phyloP scores from a whole-genome alignment of 305 asterid species.

The Fraxinus velutina region DNA sequence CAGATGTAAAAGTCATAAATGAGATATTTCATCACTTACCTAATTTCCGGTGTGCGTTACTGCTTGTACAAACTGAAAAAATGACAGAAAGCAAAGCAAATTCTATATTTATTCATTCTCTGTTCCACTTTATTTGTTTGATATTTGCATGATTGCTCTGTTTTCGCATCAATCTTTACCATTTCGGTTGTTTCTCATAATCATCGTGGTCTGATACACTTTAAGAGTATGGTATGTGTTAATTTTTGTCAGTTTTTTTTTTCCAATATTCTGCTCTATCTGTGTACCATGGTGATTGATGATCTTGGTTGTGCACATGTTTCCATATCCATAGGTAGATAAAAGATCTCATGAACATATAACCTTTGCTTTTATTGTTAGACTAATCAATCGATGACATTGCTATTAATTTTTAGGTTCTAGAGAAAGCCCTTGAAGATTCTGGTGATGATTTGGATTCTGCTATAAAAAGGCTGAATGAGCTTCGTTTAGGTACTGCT shows the following conservation, averaged over 20 bases:
- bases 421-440: conserved; percentile 73
- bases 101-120: neutral
- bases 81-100: neutral
- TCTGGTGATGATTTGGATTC: conserved; percentile 72
- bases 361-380: conserved; percentile 1
- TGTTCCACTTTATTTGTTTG: neutral
- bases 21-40: conserved; percentile 15
- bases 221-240: conserved; percentile 24
- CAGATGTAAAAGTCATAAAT: neutral
- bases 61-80: neutral
- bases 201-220: neutral
- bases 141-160: conserved; percentile 3
- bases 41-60: neutral
- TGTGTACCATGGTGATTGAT: neutral
- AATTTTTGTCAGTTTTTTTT: neutral
- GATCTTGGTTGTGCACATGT: neutral
- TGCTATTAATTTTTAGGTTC: conserved; percentile 49
- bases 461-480: conserved; percentile 70
- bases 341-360: neutral
- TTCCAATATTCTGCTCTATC: conserved; percentile 1
- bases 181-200: neutral
- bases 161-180: neutral
- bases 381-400: conserved; percentile 8
- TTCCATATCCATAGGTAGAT: neutral
- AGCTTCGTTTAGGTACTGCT: conserved; percentile 68